Evolutionary conservation across 2,329 filamentous ascomycete genomes (phyloP), one percentile per base, ranked within the genome.

Genomic region (Coleophoma crateriformis): DNA sequence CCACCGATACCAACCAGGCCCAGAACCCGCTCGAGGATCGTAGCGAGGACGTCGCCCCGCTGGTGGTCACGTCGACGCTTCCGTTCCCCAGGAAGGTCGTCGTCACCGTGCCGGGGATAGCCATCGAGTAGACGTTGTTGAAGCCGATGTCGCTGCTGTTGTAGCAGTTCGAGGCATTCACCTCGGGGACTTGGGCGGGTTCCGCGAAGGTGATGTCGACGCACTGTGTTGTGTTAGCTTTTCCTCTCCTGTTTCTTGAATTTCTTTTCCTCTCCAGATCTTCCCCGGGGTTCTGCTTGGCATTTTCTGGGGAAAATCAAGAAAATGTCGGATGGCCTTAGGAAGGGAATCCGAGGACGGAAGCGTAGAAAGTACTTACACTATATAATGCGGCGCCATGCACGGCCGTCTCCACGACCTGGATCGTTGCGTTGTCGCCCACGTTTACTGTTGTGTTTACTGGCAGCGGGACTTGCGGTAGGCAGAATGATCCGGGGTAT

Each of bases 121-220:
- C 76, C 61, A 84, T 77, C 51, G 85, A 83, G 74, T 90, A 96
- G 56, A 96, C 74, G 56, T 85, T 77, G 48, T 87, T 78, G 73
- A 94, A 91, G 55, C 79, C 79, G 59, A 96, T 82, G 49, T 88
- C 75, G 42, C 79, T 83, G 52, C 85, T 88, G 74, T 96, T 96
- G 75, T 85, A 89, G 77, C 91, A 96, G 71, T 95, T 96, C 14
- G 80, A 76, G 54, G 77, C 73, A 64, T 86, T 95, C 58, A 96
- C 87, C 56, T 84, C 74, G 44, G 73, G 74, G 45, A 95, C 82
- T 64, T 95, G 86, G 61, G 82, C 72, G 20, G 88, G 87, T 1
- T 90, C 87, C 44, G 85, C 88, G 60, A 97, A 95, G 43, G 87
- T 92, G 61, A 97, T 95, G 64, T 97, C 92, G 59, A 95, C 91